Conservation (phyloP, 768 basidiomycete genomes). For the Pholiota conissans region DNA sequence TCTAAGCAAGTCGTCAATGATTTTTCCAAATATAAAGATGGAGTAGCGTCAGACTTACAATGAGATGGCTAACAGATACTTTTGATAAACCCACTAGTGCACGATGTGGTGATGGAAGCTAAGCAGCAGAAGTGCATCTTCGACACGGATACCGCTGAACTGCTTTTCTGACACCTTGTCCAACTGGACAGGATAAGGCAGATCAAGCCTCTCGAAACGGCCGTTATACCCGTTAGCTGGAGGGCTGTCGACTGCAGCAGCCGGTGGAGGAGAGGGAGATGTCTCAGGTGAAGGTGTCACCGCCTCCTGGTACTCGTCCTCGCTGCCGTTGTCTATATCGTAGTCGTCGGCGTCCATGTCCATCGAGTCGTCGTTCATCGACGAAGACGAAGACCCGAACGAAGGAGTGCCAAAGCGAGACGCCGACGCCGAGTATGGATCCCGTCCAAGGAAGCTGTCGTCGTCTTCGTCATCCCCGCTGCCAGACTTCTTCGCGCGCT, state of each 20-base stretch:
- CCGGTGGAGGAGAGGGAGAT: constrained; percentile 30
- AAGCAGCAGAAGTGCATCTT: constrained; percentile 73
- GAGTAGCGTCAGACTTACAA: constrained; percentile 16
- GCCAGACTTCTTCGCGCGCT: constrained; percentile 55
- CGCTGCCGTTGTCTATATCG: constrained; percentile 58
- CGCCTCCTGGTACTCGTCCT: constrained; percentile 74
- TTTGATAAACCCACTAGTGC: constrained; percentile 37
- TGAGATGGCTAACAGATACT: constrained; percentile 15
- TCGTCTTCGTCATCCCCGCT: constrained; percentile 48
- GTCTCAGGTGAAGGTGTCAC: constrained; percentile 69
- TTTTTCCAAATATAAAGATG: not conserved
- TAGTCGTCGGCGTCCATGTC: constrained; percentile 59
- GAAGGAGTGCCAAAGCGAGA: constrained; percentile 58
- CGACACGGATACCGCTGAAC: constrained; percentile 60
- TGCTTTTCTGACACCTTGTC: constrained; percentile 45
- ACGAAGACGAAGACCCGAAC: constrained; percentile 51
- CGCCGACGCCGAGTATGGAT: constrained; percentile 37
- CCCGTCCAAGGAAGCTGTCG: constrained; percentile 40
- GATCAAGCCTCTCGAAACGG: constrained; percentile 16
- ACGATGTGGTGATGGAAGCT: constrained; percentile 71
- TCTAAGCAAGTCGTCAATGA: constrained; percentile 8
- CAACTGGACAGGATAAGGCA: constrained; percentile 37
- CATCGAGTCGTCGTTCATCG: constrained; percentile 45
- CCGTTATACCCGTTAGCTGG: constrained; percentile 13
- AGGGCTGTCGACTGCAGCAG: constrained; percentile 9